Evolutionary conservation across 805 yeast genomes (phyloP).

Genomic region (Metschnikowia continentalis): DNA sequence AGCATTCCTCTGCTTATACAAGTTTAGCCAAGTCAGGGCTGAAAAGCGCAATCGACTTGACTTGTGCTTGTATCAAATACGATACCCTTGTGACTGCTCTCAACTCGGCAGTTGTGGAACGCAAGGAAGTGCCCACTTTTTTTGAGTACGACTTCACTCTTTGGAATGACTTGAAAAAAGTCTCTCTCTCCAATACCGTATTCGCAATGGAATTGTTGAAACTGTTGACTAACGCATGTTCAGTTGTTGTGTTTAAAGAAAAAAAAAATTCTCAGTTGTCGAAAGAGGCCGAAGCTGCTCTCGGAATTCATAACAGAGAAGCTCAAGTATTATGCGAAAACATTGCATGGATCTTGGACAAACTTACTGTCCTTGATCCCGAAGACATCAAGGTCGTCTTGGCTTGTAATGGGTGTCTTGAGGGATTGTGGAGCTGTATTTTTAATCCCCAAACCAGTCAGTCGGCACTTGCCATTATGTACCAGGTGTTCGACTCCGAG

Average conservation of each 20-base stretch:
- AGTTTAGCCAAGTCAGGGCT: slow-evolving; percentile 16
- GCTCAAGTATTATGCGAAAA: slow-evolving; percentile 19
- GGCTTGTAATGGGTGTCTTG: slow-evolving; percentile 34
- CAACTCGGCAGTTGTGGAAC: slow-evolving; percentile 10
- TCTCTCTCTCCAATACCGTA: slow-evolving; percentile 7
- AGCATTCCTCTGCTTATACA: slow-evolving; percentile 32
- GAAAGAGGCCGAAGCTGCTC: slow-evolving; percentile 22
- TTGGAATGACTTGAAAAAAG: slow-evolving; percentile 12
- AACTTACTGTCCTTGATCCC: slow-evolving; percentile 31
- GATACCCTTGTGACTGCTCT: slow-evolving; percentile 15
- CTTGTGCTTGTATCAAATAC: slow-evolving; percentile 17
- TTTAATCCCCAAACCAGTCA: slow-evolving; percentile 67
- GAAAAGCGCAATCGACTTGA: slow-evolving; percentile 3
- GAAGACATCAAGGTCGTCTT: slow-evolving; percentile 22
- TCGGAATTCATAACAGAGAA: slow-evolving; percentile 30
- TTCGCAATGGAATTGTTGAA: slow-evolving; percentile 13
- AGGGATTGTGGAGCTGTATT: slow-evolving; percentile 72
- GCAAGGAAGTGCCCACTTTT: slow-evolving; percentile 12
- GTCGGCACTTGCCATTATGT: slow-evolving; percentile 64
- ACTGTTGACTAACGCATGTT: slow-evolving; percentile 18
- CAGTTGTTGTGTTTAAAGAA: slow-evolving; percentile 21
- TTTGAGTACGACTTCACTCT: slow-evolving; percentile 9
- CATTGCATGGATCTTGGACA: slow-evolving; percentile 26
- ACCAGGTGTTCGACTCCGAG: slow-evolving; percentile 68
- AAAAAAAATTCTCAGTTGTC: slow-evolving; percentile 19